Conservation (phyloP, 257 asterid species). For the Nicotiana otophora region DNA sequence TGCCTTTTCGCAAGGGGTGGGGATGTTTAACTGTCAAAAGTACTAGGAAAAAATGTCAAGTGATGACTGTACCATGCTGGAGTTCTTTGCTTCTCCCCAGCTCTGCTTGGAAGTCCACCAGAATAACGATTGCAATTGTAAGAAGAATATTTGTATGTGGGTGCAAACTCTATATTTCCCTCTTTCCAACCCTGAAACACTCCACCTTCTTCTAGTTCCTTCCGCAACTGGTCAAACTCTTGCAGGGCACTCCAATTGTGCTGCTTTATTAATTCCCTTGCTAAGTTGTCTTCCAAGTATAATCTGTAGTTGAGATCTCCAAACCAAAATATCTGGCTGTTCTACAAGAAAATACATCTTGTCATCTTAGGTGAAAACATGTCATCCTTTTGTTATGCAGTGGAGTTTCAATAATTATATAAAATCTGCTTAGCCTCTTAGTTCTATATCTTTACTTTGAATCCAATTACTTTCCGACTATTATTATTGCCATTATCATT, state of each 20-base stretch:
- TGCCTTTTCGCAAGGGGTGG: neutral
- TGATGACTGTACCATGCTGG: conserved; percentile 76
- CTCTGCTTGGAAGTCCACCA: conserved; percentile 65
- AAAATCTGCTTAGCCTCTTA: neutral
- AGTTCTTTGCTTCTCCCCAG: conserved; percentile 91
- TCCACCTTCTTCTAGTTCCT: conserved; percentile 72
- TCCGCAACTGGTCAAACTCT: conserved; percentile 70
- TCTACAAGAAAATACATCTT: conserved; percentile 30
- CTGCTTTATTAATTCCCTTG: conserved; percentile 62
- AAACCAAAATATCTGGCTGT: conserved; percentile 95
- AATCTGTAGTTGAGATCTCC: conserved; percentile 96
- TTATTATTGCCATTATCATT: neutral
- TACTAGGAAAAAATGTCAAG: conserved; percentile 9
- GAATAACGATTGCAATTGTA: conserved; percentile 71
- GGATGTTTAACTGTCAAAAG: neutral
- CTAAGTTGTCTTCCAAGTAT: conserved; percentile 68
- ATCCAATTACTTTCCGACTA: neutral
- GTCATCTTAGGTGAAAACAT: conserved; percentile 1
- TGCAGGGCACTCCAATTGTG: conserved; percentile 72
- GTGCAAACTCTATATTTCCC: conserved; percentile 84
- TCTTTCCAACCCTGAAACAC: conserved; percentile 92
- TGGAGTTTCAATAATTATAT: neutral
- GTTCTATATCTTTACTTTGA: neutral
- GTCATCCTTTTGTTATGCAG: neutral
- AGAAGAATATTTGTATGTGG: conserved; percentile 81